Conservation (phyloP, 257 asterid genomes). For the Gardenia jasminoides region DNA sequence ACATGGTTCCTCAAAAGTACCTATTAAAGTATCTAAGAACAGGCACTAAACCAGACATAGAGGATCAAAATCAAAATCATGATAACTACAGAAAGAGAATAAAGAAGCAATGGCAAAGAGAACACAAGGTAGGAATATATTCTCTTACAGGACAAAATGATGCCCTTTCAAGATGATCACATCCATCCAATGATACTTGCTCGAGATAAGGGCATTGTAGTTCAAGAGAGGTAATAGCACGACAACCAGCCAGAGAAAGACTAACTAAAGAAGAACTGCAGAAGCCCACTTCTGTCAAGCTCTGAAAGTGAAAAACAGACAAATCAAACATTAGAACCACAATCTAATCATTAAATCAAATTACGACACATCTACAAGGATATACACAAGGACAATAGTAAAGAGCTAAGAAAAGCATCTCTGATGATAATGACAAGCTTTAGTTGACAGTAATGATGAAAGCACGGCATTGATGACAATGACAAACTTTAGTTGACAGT, state of each 20-base stretch:
- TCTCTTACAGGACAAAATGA: constrained; percentile 80
- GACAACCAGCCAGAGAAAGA: constrained; percentile 96
- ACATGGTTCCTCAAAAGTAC: neutral
- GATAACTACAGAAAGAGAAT: neutral
- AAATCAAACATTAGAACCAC: constrained; percentile 18
- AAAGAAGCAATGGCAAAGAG: neutral
- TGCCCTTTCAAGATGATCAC: constrained; percentile 95
- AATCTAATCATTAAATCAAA: neutral
- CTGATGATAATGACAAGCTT: neutral
- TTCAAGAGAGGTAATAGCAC: constrained; percentile 77
- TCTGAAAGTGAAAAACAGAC: constrained; percentile 44
- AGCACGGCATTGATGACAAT: neutral
- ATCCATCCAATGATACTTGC: constrained; percentile 84
- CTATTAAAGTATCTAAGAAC: neutral
- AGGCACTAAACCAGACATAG: neutral
- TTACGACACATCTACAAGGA: neutral
- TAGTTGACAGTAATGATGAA: neutral
- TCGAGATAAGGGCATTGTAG: constrained; percentile 82
- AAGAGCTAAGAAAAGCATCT: neutral
- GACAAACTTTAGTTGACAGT: neutral
- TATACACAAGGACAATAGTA: neutral
- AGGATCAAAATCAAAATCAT: constrained; percentile 6
- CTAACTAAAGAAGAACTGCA: constrained; percentile 64
- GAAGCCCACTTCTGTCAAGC: constrained; percentile 80
- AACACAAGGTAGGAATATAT: constrained; percentile 1